These are phyloP conservation scores for Candida ipomoeae DNA, from an alignment of 805 yeast species.

Conservation along the genomic window DNA sequence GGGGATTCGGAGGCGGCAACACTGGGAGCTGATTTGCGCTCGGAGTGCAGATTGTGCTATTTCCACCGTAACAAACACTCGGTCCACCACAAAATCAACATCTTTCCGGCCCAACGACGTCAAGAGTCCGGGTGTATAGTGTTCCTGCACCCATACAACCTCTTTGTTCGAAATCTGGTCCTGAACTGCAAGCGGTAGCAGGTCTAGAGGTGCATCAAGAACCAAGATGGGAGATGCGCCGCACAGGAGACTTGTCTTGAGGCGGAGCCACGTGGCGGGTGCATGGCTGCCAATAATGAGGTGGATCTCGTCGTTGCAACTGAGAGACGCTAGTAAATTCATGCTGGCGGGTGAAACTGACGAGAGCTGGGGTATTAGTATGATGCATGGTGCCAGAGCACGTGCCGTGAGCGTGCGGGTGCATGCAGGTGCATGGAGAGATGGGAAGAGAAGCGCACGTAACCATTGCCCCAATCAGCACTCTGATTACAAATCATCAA, in stretches of 20 bases:
- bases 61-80: slow-evolving; percentile 61
- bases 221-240: slow-evolving; percentile 56
- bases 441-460: neutral
- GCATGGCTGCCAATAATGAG: slow-evolving; percentile 51
- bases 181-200: slow-evolving; percentile 23
- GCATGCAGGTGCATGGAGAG: slow-evolving; percentile 1
- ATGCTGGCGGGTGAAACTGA: neutral
- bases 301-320: slow-evolving; percentile 50
- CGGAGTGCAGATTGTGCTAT: slow-evolving; percentile 27
- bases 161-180: slow-evolving; percentile 22
- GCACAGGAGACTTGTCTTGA: slow-evolving; percentile 43
- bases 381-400: slow-evolving; percentile 6
- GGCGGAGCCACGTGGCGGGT: slow-evolving; percentile 44
- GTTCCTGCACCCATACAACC: slow-evolving; percentile 17
- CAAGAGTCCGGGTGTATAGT: slow-evolving; percentile 43
- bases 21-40: slow-evolving; percentile 42
- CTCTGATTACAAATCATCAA: too few species aligned
- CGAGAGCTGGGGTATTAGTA: slow-evolving; percentile 4
- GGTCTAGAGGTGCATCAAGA: slow-evolving; percentile 27
- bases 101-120: slow-evolving; percentile 55
- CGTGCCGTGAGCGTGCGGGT: slow-evolving; percentile 3
- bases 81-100: slow-evolving; percentile 65
- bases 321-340: slow-evolving; percentile 17
- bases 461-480: neutral
- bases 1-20: slow-evolving; percentile 69